phyloP scores from a whole-genome alignment of 129 eudicot species.

The Centrapalus pauciflorus region DNA sequence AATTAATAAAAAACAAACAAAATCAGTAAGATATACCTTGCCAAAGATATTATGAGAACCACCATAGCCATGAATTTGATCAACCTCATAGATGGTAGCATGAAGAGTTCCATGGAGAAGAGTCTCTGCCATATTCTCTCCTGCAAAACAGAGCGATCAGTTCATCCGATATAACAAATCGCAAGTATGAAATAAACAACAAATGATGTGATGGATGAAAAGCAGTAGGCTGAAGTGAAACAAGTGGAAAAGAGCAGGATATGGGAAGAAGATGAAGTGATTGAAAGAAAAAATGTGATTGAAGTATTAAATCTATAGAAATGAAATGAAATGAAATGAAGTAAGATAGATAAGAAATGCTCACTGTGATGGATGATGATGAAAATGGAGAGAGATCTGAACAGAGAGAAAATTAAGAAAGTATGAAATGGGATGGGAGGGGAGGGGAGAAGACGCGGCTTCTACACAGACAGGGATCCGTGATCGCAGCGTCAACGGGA shows the following conservation, averaged over 20 bases:
- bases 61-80: slow-evolving; percentile 37
- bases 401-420: neutral
- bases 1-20: neutral
- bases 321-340: neutral
- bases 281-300: neutral
- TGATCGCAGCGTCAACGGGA: slow-evolving; percentile 25
- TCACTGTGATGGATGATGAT: slow-evolving; percentile 10
- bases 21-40: slow-evolving; percentile 30
- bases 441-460: slow-evolving; percentile 2
- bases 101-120: slow-evolving; percentile 72
- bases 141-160: slow-evolving; percentile 20
- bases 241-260: neutral
- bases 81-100: slow-evolving; percentile 68
- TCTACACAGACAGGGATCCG: slow-evolving; percentile 27
- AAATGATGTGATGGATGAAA: neutral
- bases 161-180: slow-evolving; percentile 13
- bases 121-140: slow-evolving; percentile 40
- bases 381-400: slow-evolving; percentile 8
- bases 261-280: slow-evolving; percentile 11
- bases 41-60: slow-evolving; percentile 32
- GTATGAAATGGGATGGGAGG: slow-evolving; percentile 4
- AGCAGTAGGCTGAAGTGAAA: neutral
- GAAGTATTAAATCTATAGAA: neutral
- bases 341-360: neutral
- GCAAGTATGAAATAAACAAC: neutral